Conservation (phyloP, 371 early-diverging fungal genomes). For the Rhizopus sp. region DNA sequence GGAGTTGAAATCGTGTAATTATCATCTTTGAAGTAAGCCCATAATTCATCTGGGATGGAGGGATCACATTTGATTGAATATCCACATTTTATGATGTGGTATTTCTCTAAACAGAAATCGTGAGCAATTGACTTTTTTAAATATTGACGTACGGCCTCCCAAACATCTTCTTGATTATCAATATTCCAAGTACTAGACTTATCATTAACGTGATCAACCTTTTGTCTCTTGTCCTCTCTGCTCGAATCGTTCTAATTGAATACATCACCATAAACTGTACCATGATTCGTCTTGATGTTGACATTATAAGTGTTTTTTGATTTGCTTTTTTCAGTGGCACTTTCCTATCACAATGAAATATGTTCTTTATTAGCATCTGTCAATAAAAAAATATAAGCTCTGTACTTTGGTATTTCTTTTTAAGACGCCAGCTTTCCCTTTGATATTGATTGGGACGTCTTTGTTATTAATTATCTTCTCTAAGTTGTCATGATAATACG, state of each 20-base stretch:
- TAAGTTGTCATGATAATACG: neutral
- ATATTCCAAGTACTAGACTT: constrained; percentile 6
- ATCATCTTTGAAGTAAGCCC: neutral
- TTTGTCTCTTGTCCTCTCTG: neutral
- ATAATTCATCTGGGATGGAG: neutral
- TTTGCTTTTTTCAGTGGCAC: no score
- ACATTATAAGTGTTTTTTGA: no score
- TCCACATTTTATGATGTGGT: neutral
- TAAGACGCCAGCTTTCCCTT: no score
- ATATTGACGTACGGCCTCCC: neutral
- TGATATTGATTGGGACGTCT: no score
- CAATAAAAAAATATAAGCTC: no score
- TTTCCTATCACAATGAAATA: no score
- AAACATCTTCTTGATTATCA: neutral
- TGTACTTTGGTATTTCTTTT: no score
- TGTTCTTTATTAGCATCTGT: no score
- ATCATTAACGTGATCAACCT: constrained; percentile 12
- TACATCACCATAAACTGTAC: constrained; percentile 2
- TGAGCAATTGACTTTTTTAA: neutral
- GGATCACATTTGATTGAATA: neutral
- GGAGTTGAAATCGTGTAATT: neutral
- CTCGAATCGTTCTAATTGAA: neutral
- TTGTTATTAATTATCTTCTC: no score
- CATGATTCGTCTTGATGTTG: neutral
- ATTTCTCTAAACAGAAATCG: neutral